Evolutionary conservation across 257 asterid species (phyloP).

Genomic region (Penstemon eatonii): DNA sequence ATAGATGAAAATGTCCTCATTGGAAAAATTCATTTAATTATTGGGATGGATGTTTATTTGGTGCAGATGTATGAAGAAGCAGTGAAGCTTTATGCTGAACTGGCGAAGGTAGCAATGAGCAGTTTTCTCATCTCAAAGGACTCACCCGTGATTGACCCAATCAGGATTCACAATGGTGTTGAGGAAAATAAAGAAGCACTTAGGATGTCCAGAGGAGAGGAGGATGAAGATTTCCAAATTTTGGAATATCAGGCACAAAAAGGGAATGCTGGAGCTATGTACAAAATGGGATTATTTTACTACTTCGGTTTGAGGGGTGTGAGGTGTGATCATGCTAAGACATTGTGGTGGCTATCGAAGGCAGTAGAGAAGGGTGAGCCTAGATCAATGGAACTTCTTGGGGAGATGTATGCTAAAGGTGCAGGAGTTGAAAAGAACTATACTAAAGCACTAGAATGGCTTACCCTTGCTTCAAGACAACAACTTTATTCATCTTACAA

Average conservation of each 20-base stretch:
- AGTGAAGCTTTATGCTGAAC: conserved; percentile 81
- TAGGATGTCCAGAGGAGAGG: conserved; percentile 95
- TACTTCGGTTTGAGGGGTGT: conserved; percentile 97
- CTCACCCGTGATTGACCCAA: conserved; percentile 90
- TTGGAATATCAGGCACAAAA: conserved; percentile 94
- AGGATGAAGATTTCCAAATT: conserved; percentile 96
- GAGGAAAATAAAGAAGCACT: conserved; percentile 98
- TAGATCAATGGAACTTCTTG: conserved; percentile 97
- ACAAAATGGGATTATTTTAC: conserved; percentile 82
- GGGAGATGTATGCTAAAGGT: conserved; percentile 96
- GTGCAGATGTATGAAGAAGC: conserved; percentile 95
- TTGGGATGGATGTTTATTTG: conserved; percentile 28
- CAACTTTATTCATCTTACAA: conserved; percentile 91
- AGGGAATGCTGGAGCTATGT: conserved; percentile 97
- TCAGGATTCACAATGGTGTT: conserved; percentile 94
- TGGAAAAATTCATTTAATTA: conserved; percentile 2
- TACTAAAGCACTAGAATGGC: conserved; percentile 93
- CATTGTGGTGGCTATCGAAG: conserved; percentile 84
- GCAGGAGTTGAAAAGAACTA: conserved; percentile 95
- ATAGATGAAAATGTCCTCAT: neutral
- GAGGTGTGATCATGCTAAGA: conserved; percentile 89
- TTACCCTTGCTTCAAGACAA: conserved; percentile 86
- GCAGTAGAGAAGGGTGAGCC: conserved; percentile 96
- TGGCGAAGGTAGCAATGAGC: conserved; percentile 92
- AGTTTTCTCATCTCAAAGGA: conserved; percentile 92